phyloP scores from a whole-genome alignment of 2,329 filamentous ascomycete genomes.

The Penicillium sp. region DNA sequence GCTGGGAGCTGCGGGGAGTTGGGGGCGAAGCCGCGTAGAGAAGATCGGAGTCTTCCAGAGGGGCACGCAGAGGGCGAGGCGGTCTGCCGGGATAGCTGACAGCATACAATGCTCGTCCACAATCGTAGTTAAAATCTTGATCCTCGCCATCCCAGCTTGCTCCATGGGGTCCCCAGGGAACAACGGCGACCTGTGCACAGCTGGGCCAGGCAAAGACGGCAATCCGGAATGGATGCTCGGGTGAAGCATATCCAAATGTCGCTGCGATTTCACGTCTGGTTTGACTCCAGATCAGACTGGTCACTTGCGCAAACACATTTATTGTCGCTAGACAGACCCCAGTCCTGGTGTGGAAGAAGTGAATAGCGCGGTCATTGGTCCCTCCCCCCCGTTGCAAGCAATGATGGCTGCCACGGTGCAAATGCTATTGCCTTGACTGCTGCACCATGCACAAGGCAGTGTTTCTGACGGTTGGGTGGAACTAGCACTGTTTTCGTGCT shows the following conservation, averaged over 20 bases:
- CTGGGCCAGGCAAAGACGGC: conserved; percentile 94
- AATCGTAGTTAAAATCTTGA: conserved; percentile 31
- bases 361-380: conserved; percentile 91
- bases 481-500: conserved; percentile 50
- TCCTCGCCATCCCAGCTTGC: conserved; percentile 30
- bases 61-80: conserved; percentile 29
- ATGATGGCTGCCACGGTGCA: conserved; percentile 85
- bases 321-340: conserved; percentile 87
- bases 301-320: conserved; percentile 89
- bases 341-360: conserved; percentile 87
- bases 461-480: conserved; percentile 60
- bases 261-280: conserved; percentile 85
- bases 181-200: conserved; percentile 79
- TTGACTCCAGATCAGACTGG: conserved; percentile 85
- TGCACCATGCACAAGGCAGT: conserved; percentile 77
- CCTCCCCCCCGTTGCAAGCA: conserved; percentile 88
- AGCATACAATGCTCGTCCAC: conserved; percentile 72
- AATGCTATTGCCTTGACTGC: conserved; percentile 97
- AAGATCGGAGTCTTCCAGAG: conserved; percentile 9
- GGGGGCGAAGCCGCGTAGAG: conserved; percentile 12
- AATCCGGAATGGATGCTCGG: conserved; percentile 84
- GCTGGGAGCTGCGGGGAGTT: conserved; percentile 1
- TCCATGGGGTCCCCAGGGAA: conserved; percentile 72
- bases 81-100: conserved; percentile 75
- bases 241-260: conserved; percentile 90